These are phyloP conservation scores for Diatrype stigma DNA, from an alignment of 2,329 filamentous ascomycete genomes.

Conservation along the genomic window DNA sequence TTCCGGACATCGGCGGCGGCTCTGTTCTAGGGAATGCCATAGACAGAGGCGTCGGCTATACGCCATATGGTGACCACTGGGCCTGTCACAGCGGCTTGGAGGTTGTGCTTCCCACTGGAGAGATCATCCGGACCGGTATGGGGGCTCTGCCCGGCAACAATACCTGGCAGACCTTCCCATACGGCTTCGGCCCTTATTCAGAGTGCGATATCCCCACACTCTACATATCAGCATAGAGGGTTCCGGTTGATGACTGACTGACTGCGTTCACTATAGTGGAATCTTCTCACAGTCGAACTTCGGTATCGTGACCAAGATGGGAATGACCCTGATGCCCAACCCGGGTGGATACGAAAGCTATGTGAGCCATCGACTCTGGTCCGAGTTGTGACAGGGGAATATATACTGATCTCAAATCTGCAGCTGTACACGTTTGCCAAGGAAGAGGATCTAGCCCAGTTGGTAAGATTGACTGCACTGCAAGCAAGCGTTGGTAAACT, in stretches of 20 bases:
- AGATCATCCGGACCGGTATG: conserved; percentile 39
- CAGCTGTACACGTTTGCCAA: conserved; percentile 40
- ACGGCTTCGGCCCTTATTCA: conserved; percentile 35
- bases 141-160: conserved; percentile 33
- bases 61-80: conserved; percentile 41
- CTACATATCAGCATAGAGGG: neutral
- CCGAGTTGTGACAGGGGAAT: neutral
- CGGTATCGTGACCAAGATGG: conserved; percentile 50
- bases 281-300: conserved; percentile 48
- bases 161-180: conserved; percentile 39
- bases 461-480: conserved; percentile 24
- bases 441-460: conserved; percentile 44
- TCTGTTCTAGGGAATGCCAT: conserved; percentile 43
- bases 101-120: conserved; percentile 38
- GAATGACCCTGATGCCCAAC: conserved; percentile 49
- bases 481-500: too few species aligned
- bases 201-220: conserved; percentile 18
- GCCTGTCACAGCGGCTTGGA: conserved; percentile 38
- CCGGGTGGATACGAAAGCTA: conserved; percentile 42
- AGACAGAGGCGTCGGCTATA: conserved; percentile 44
- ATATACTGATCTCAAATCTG: conserved; percentile 23
- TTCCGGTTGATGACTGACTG: too few species aligned
- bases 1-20: conserved; percentile 38
- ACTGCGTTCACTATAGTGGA: conserved; percentile 21
- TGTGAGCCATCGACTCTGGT: conserved; percentile 15